phyloP scores from a whole-genome alignment of 371 early-diverging fungal genomes.

The Apophysomyces ossiformis region DNA sequence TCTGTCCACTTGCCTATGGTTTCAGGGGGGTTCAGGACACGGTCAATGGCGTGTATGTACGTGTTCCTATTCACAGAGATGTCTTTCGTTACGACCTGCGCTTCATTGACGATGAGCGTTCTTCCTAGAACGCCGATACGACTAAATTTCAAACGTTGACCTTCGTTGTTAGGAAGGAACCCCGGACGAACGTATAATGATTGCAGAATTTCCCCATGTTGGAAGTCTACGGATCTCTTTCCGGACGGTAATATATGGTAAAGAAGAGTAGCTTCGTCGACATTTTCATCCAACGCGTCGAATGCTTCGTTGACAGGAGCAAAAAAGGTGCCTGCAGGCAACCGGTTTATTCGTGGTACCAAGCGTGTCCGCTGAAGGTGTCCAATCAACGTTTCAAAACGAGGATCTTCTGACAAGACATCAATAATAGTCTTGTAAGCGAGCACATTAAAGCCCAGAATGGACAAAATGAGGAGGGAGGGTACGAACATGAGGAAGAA shows the following conservation, averaged over 20 bases:
- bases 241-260: slow-evolving; percentile 48
- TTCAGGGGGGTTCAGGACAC: slow-evolving; percentile 30
- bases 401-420: slow-evolving; percentile 34
- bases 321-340: slow-evolving; percentile 56
- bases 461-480: background rate
- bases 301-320: slow-evolving; percentile 61
- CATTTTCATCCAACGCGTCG: slow-evolving; percentile 19
- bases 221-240: slow-evolving; percentile 24
- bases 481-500: background rate
- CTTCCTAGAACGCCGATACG: slow-evolving; percentile 1
- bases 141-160: slow-evolving; percentile 45
- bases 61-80: slow-evolving; percentile 42
- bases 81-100: slow-evolving; percentile 43
- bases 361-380: slow-evolving; percentile 37
- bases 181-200: slow-evolving; percentile 42
- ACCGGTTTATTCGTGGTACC: slow-evolving; percentile 39
- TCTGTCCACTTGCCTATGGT: slow-evolving; percentile 24
- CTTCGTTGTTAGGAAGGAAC: slow-evolving; percentile 31
- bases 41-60: slow-evolving; percentile 33
- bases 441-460: background rate
- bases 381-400: slow-evolving; percentile 31
- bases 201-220: slow-evolving; percentile 49
- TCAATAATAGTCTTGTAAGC: slow-evolving; percentile 43
- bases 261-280: slow-evolving; percentile 39
- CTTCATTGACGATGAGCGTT: slow-evolving; percentile 35